Conservation (phyloP, 306 rosid genomes). For the Albizia julibrissin region DNA sequence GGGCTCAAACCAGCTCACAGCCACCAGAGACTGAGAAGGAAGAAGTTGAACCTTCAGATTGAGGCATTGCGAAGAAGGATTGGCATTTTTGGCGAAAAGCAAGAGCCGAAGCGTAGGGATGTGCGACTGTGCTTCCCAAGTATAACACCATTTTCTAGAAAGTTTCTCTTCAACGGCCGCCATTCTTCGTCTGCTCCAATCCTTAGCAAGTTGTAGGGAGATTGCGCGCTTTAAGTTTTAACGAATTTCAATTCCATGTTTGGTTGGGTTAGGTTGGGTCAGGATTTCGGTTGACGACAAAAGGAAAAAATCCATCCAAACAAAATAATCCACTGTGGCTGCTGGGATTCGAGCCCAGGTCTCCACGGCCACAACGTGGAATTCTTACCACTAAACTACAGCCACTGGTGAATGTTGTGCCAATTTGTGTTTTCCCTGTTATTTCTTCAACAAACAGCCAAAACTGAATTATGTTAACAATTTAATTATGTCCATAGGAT, state of each 20-base stretch:
- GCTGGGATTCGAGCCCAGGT: conserved; percentile 62
- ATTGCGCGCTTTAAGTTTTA: neutral
- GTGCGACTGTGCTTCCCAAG: conserved; percentile 91
- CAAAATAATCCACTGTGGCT: conserved; percentile 28
- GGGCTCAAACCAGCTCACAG: conserved; percentile 46
- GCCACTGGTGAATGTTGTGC: neutral
- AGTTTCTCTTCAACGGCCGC: conserved; percentile 1
- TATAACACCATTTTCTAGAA: conserved; percentile 63
- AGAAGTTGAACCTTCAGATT: conserved; percentile 51
- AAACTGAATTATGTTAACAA: too few species aligned
- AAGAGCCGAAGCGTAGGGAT: conserved; percentile 71
- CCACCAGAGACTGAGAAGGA: conserved; percentile 50
- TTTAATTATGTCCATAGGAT: too few species aligned
- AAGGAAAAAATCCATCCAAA: too few species aligned
- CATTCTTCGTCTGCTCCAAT: conserved; percentile 10
- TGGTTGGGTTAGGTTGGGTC: neutral
- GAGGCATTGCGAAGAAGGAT: conserved; percentile 56
- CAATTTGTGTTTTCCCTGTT: too few species aligned
- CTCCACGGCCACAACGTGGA: conserved; percentile 61
- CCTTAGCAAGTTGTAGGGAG: neutral
- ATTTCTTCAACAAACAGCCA: too few species aligned
- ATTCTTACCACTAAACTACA: conserved; percentile 54
- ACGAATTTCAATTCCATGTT: neutral
- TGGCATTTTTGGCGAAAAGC: conserved; percentile 51
- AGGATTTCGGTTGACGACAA: neutral